Conservation (phyloP, 1,139 yeast genomes). For the Lodderomyces metapsilosis region DNA sequence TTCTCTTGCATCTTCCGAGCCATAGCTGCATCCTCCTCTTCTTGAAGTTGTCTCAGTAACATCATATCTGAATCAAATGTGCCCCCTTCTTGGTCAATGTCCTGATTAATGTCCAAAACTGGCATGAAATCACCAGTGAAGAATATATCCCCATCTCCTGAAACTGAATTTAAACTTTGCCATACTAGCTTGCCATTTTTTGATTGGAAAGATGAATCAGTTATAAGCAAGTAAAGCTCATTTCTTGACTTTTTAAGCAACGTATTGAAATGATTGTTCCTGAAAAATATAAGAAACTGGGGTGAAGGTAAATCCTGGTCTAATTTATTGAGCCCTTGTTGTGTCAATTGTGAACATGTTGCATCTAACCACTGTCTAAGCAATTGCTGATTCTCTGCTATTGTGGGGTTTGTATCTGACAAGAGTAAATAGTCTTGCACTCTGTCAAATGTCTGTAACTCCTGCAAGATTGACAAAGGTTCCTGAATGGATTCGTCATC, state of each 20-base stretch:
- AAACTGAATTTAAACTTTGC: conserved; percentile 68
- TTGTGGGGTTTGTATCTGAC: conserved; percentile 5
- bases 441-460: conserved; percentile 42
- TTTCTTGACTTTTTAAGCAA: conserved; percentile 52
- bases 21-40: conserved; percentile 56
- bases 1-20: conserved; percentile 48
- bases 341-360: conserved; percentile 72
- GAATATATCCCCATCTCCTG: conserved; percentile 66
- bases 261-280: conserved; percentile 84
- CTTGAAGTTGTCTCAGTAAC: conserved; percentile 55
- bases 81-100: conserved; percentile 12
- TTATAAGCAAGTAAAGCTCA: conserved; percentile 60
- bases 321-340: conserved; percentile 53
- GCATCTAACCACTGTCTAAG: conserved; percentile 42
- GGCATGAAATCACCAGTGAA: conserved; percentile 61
- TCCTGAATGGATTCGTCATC: conserved; percentile 9
- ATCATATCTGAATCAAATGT: conserved; percentile 34
- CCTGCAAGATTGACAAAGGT: conserved; percentile 17
- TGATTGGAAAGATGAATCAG: conserved; percentile 61
- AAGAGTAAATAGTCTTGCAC: conserved; percentile 41
- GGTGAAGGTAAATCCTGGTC: conserved; percentile 36
- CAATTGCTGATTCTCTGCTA: conserved; percentile 17
- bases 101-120: conserved; percentile 20
- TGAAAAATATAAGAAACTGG: conserved; percentile 63
- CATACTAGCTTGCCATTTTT: conserved; percentile 56